Evolutionary conservation across 2,329 filamentous ascomycete genomes (phyloP).

Genomic region (Ceratocystis huliohia): DNA sequence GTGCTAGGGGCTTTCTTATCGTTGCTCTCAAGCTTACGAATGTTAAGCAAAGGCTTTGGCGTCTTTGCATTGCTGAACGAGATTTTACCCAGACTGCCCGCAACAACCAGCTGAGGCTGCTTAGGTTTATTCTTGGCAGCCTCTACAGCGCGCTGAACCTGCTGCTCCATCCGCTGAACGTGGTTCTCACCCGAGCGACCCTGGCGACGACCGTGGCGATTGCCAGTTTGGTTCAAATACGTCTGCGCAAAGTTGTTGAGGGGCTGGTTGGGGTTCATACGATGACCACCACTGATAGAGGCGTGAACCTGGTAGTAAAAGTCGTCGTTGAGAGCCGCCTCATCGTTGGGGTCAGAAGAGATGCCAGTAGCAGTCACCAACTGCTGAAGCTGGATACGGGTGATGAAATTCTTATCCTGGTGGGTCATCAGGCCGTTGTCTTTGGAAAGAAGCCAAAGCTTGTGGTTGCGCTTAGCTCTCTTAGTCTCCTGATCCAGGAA

Average conservation of each 20-base stretch:
- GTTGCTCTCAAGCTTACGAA: slow-evolving; percentile 61
- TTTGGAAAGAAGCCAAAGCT: slow-evolving; percentile 84
- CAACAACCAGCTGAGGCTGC: slow-evolving; percentile 91
- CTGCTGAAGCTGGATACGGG: slow-evolving; percentile 92
- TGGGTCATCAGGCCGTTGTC: slow-evolving; percentile 98
- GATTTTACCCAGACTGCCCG: slow-evolving; percentile 93
- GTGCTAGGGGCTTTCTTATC: slow-evolving; percentile 30
- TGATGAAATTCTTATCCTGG: slow-evolving; percentile 99
- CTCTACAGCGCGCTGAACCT: slow-evolving; percentile 92
- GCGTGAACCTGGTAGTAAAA: slow-evolving; percentile 98
- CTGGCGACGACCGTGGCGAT: slow-evolving; percentile 63
- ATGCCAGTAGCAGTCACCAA: slow-evolving; percentile 86
- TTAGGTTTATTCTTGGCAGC: slow-evolving; percentile 96
- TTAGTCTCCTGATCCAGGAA: slow-evolving; percentile 86
- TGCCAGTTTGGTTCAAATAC: slow-evolving; percentile 89
- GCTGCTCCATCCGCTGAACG: slow-evolving; percentile 97
- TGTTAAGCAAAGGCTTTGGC: slow-evolving; percentile 84
- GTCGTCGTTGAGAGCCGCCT: slow-evolving; percentile 75
- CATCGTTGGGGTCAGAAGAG: slow-evolving; percentile 63
- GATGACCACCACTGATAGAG: slow-evolving; percentile 79
- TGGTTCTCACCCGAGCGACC: slow-evolving; percentile 85
- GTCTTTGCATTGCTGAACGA: slow-evolving; percentile 99
- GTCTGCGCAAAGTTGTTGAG: slow-evolving; percentile 95
- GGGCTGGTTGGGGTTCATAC: slow-evolving; percentile 84
- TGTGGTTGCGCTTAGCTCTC: slow-evolving; percentile 93